Conservation (phyloP, 2,329 filamentous ascomycete genomes). For the Capronia epimyces region DNA sequence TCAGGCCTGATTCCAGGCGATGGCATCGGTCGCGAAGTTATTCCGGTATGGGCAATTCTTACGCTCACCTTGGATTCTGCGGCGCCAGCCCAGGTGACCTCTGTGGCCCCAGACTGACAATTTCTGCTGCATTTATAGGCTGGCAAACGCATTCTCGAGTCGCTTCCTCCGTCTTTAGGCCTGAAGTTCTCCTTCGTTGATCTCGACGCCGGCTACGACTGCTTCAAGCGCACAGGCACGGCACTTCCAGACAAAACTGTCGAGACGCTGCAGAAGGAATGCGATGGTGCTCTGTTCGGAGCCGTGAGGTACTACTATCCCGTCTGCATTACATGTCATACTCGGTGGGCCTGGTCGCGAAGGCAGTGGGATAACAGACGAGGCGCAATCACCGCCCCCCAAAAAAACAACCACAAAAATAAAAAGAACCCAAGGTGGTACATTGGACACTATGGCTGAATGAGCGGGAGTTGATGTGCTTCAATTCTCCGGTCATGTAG, state of each 20-base stretch:
- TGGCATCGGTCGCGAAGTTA: conserved; percentile 97
- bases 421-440: background rate
- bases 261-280: conserved; percentile 79
- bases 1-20: conserved; percentile 87
- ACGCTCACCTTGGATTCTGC: background rate
- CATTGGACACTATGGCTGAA: no score
- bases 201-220: conserved; percentile 87
- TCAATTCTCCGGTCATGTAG: no score
- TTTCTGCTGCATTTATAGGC: conserved; percentile 41
- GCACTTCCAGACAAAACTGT: conserved; percentile 89
- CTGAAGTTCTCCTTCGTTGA: conserved; percentile 92
- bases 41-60: conserved; percentile 56
- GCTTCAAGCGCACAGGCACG: conserved; percentile 81
- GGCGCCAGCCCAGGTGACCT: conserved; percentile 3
- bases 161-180: conserved; percentile 81
- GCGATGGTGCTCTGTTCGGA: conserved; percentile 92
- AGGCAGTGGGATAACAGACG: no score
- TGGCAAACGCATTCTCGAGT: conserved; percentile 84
- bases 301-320: conserved; percentile 61
- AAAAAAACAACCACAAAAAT: no score
- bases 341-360: no score
- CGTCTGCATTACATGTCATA: conserved; percentile 15
- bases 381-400: no score
- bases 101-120: conserved; percentile 1
- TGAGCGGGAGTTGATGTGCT: no score